phyloP scores from a whole-genome alignment of 73 alveolate genomes.

The Paramecium tetraurelia region DNA sequence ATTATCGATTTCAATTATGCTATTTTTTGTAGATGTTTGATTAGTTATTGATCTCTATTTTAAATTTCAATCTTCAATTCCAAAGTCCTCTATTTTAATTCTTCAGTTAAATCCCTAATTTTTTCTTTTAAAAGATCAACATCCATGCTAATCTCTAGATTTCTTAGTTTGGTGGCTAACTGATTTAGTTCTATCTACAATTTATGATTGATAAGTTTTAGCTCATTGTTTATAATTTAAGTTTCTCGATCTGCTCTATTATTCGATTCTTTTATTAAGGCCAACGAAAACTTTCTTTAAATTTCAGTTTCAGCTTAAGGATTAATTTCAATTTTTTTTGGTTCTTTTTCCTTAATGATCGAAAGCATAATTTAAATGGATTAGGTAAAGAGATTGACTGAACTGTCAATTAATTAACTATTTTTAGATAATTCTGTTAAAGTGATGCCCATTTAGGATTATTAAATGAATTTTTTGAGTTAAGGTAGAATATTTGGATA shows the following conservation, averaged over 20 bases:
- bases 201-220: not conserved
- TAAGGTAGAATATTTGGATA: not conserved
- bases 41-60: slow-evolving; percentile 29
- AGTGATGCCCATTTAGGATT: not conserved
- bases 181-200: not conserved
- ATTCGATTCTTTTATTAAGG: not conserved
- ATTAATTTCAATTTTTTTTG: not conserved
- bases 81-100: not conserved
- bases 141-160: slow-evolving; percentile 29
- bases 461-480: not conserved
- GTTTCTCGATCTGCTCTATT: not conserved
- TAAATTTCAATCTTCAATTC: not conserved
- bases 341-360: not conserved
- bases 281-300: not conserved
- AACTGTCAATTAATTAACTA: not conserved
- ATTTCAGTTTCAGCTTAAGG: not conserved
- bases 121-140: not conserved
- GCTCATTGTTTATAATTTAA: not conserved
- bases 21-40: not conserved
- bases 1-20: slow-evolving; percentile 34
- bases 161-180: slow-evolving; percentile 20
- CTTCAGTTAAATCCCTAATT: not conserved
- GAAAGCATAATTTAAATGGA: not conserved
- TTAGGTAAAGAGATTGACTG: not conserved
- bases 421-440: not conserved